A percentile compares a stretch with the other conserved stretches of the same genome.
phyloP scores from a whole-genome alignment of 2,329 filamentous ascomycete genomes.

The Dothiorella sarmentorum region DNA sequence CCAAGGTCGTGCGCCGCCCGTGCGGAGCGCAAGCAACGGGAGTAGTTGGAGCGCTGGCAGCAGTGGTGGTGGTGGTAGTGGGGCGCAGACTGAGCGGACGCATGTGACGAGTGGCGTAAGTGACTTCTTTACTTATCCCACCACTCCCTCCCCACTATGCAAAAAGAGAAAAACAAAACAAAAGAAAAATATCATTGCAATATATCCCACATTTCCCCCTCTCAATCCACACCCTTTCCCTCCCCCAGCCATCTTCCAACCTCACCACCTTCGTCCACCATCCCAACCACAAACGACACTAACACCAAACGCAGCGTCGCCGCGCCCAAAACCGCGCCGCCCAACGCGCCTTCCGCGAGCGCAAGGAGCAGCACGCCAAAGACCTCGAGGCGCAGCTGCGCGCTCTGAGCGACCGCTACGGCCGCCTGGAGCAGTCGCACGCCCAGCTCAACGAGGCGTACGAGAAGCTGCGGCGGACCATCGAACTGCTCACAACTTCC shows the following conservation, averaged over 20 bases:
- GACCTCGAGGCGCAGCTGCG: conserved; percentile 59
- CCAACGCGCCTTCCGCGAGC: conserved; percentile 59
- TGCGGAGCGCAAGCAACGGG: conserved; percentile 18
- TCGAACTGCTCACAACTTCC: conserved; percentile 10
- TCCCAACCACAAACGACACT: background rate
- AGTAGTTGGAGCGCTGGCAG: conserved; percentile 4
- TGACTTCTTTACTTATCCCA: background rate
- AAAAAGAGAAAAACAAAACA: no score
- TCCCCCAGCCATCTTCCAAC: background rate
- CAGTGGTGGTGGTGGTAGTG: background rate
- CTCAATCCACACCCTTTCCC: background rate
- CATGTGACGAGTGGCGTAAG: conserved; percentile 40
- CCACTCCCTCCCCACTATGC: background rate
- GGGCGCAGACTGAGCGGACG: conserved; percentile 27
- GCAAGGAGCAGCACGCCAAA: conserved; percentile 63
- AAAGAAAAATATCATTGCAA: no score
- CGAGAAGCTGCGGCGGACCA: conserved; percentile 34
- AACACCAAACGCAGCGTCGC: conserved; percentile 44
- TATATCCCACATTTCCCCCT: background rate
- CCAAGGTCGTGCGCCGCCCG: conserved; percentile 21
- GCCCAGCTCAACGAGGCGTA: conserved; percentile 38
- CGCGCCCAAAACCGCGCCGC: conserved; percentile 60
- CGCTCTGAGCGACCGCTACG: conserved; percentile 55
- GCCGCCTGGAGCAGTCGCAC: conserved; percentile 54
- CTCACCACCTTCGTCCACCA: background rate